Evolutionary conservation across 306 rosid species (phyloP).

Genomic region (Rubus parviflorus): DNA sequence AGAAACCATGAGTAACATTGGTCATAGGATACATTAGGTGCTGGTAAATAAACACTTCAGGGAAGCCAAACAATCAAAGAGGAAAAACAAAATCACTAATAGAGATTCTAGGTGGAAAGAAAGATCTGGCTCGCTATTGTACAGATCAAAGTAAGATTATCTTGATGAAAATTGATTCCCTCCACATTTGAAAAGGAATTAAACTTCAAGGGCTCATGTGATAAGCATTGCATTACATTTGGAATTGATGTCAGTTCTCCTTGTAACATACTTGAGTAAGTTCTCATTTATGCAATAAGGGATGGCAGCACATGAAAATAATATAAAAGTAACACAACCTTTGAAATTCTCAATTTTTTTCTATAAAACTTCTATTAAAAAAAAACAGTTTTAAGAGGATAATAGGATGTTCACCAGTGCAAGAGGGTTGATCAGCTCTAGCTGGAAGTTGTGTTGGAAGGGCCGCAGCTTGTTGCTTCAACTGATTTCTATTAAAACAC

Average conservation of each 20-base stretch:
- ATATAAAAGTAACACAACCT: constrained; percentile 2
- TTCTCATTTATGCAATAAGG: background rate
- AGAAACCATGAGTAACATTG: constrained; percentile 3
- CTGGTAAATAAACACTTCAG: constrained; percentile 2
- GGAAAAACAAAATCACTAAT: background rate
- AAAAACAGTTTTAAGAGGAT: background rate
- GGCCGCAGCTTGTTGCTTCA: constrained; percentile 50
- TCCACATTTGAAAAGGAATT: background rate
- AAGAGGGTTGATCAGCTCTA: constrained; percentile 86
- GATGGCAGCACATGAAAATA: background rate
- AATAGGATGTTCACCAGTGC: constrained; percentile 55
- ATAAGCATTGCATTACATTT: background rate
- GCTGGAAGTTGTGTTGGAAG: constrained; percentile 91
- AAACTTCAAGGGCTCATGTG: constrained; percentile 1
- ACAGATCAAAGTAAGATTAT: background rate
- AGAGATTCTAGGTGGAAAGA: background rate
- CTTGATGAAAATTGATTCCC: background rate
- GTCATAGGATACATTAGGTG: background rate
- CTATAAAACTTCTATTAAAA: constrained; percentile 19
- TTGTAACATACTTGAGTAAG: constrained; percentile 1
- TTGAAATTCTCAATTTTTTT: background rate
- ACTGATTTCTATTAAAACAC: constrained; percentile 48
- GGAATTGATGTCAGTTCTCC: background rate
- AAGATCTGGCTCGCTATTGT: background rate
- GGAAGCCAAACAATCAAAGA: background rate